Conservation (phyloP, 176 grass and related monocot genomes). For the maize (Zea mays) region Zm-B73-REFERENCE-NAM-5.0 NC_050103.1:72351501-72352000, state of each 20-base stretch:
- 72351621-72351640: background rate
- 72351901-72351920: no score
- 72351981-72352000: background rate
- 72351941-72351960: no score
- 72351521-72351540: no score
- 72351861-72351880: constrained; percentile 32
- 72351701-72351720: no score
- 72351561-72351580: background rate
- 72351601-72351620: background rate
- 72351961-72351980: no score
- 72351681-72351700: constrained; percentile 63
- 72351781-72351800: constrained; percentile 39
- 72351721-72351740: no score
- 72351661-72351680: constrained; percentile 57
- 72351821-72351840: constrained; percentile 50
- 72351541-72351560: background rate
- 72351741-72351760: constrained; percentile 28
- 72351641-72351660: constrained; percentile 57
- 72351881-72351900: background rate
- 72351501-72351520: no score
- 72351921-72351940: no score
- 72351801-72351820: constrained; percentile 35
- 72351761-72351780: constrained; percentile 54
- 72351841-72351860: background rate
- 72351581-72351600: no score